These are phyloP conservation scores for Cercospora janseana DNA, from an alignment of 2,329 filamentous ascomycete genomes.

Conservation along the genomic window DNA sequence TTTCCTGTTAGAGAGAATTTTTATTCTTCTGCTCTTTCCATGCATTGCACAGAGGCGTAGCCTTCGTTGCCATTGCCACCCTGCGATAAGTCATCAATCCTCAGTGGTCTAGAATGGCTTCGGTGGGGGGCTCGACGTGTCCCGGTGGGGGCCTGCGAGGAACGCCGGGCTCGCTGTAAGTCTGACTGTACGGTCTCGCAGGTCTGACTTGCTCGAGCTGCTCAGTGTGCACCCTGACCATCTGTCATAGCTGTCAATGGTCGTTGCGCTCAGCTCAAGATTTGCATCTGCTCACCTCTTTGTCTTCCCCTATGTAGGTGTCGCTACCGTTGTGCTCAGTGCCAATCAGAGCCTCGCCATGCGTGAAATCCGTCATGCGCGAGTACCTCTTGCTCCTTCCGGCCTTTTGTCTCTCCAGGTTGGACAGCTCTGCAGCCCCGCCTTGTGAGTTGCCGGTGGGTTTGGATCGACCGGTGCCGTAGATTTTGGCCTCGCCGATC, in stretches of 20 bases:
- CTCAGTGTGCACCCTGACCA: not conserved
- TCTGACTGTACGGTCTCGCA: not conserved
- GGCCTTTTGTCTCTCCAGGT: constrained; percentile 12
- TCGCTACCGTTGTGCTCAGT: constrained; percentile 18
- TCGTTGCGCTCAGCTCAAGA: constrained; percentile 1
- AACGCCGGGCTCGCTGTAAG: not conserved
- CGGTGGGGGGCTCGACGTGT: no score
- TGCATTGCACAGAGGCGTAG: no score
- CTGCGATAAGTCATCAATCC: no score
- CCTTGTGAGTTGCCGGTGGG: not conserved
- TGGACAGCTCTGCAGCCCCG: constrained; percentile 18
- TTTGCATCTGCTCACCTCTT: not conserved
- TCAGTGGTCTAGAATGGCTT: no score
- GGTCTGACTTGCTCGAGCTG: not conserved
- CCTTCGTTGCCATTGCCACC: no score
- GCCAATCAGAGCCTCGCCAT: constrained; percentile 14
- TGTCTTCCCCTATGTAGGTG: constrained; percentile 14
- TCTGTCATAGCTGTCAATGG: not conserved
- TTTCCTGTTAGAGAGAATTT: no score
- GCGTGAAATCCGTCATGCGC: constrained; percentile 16
- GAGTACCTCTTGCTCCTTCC: constrained; percentile 10
- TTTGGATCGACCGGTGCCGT: not conserved
- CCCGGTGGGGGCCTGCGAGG: not conserved
- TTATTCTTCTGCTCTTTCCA: no score
- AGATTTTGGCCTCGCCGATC: constrained; percentile 19